Evolutionary conservation across 2,329 filamentous ascomycete genomes (phyloP).

Genomic region (Trichoderma sp.): DNA sequence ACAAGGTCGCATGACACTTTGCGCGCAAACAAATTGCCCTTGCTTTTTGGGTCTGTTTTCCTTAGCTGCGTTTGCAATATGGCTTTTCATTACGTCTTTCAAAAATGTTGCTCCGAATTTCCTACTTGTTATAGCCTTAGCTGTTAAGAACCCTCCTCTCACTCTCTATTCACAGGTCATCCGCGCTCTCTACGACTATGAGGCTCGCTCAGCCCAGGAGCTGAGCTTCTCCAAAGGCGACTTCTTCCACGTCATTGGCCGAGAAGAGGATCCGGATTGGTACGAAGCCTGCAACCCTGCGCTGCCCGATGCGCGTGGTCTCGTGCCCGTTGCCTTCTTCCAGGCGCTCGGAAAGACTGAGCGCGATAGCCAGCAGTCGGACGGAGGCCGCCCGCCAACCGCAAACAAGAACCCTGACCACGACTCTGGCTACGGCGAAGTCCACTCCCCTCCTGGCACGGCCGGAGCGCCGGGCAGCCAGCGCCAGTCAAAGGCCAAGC

Average conservation of each 20-base stretch:
- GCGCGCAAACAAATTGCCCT: constrained; percentile 6
- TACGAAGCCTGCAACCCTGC: constrained; percentile 98
- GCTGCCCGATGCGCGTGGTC: constrained; percentile 80
- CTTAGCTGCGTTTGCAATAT: constrained; percentile 17
- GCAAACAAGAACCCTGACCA: constrained; percentile 70
- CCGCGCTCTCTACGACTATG: constrained; percentile 92
- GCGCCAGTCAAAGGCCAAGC: constrained; percentile 57
- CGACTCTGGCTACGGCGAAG: constrained; percentile 78
- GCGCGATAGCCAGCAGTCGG: constrained; percentile 78
- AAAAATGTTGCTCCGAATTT: constrained; percentile 19
- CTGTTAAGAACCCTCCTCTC: not conserved
- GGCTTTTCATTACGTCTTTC: constrained; percentile 27
- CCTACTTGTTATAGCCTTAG: not conserved
- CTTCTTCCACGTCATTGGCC: constrained; percentile 96
- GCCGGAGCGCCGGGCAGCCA: constrained; percentile 42
- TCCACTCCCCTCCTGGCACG: constrained; percentile 22
- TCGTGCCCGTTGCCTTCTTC: constrained; percentile 94
- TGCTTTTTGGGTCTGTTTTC: not conserved
- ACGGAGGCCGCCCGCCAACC: constrained; percentile 54
- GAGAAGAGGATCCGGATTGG: constrained; percentile 94
- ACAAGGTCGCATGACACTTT: constrained; percentile 28
- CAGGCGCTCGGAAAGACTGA: constrained; percentile 90
- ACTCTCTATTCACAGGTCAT: constrained; percentile 71
- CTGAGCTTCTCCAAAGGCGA: constrained; percentile 92
- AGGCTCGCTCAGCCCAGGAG: constrained; percentile 75